Evolutionary conservation across 108 stramenopile genomes (phyloP), one percentile per base, ranked within the genome.

Genomic region (Chaetoceros muelleri): DNA sequence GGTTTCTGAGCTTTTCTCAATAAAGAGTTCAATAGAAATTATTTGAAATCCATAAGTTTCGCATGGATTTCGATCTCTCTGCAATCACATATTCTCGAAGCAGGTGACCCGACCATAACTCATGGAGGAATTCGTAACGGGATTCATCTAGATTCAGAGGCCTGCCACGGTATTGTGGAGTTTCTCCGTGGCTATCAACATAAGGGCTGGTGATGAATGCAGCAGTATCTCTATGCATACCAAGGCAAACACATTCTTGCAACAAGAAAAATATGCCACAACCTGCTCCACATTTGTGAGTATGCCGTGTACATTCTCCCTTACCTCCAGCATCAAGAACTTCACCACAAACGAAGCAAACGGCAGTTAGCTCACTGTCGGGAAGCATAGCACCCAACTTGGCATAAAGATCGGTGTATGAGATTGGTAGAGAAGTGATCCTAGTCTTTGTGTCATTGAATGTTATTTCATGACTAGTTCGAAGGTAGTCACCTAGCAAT

Each of bases 141-240:
- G 70, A 72, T 1, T 79, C 28, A 60, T 85, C 82, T 21, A 87
- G 56, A 64, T 87, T 89, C 55, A 94, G 61, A 20, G 93, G 93
- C 5, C 87, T 60, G 7, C 93, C 93, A 50, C 88, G 67, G 61
- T 84, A 90, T 40, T 87, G 84, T 0, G 88, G 87, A 20, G 87
- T 90, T 72, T 97, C 96, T 2, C 93, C 93, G 54, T 95, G 87
- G 57, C 77, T 83, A 52, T 97, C 96, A 29, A 95, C 96, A 55
- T 93, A 97, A 1, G 93, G 93, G 67, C 90, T 84, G 52, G 88
- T 85, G 23, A 94, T 77, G 46, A 95, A 97, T 2, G 86, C 84
- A 0, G 94, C 94, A 48, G 83, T 85, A 0, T 60, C 53, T 5
- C 85, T 87, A 69, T 94, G 90, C 60, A 97, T 76, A 17, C 93